These are phyloP conservation scores for Massariosphaeria phaeospora DNA, from an alignment of 495 filamentous ascomycete species.

Conservation along the genomic window DNA sequence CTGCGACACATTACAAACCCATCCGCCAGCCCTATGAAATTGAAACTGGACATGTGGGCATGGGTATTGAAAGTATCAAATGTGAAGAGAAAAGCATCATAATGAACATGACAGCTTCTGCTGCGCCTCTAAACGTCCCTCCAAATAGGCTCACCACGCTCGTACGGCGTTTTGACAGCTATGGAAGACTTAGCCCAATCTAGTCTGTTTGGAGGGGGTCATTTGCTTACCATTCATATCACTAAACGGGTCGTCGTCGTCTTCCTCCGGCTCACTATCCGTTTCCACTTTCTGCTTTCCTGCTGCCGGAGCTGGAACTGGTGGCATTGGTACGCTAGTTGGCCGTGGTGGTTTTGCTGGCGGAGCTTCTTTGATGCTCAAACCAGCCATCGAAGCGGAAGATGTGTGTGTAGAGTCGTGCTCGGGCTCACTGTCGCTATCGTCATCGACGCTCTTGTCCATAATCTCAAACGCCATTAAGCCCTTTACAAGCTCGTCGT, in stretches of 20 bases:
- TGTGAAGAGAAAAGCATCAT: too few species aligned
- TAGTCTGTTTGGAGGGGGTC: too few species aligned
- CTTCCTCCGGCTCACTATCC: conserved; percentile 34
- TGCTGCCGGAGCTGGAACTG: conserved; percentile 37
- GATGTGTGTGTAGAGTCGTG: conserved; percentile 25
- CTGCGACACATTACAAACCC: too few species aligned
- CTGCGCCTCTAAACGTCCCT: conserved; percentile 20
- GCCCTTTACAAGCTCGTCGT: conserved; percentile 67
- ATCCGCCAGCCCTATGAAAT: too few species aligned
- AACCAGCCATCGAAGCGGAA: conserved; percentile 32
- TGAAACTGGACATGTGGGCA: too few species aligned
- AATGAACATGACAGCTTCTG: too few species aligned
- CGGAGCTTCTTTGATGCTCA: conserved; percentile 33
- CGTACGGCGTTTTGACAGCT: conserved; percentile 54
- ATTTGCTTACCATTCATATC: conserved; percentile 60
- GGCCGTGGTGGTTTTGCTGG: conserved; percentile 40
- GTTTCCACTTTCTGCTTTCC: conserved; percentile 48
- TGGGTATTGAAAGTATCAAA: too few species aligned
- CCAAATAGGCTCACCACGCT: conserved; percentile 22
- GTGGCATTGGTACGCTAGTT: conserved; percentile 39
- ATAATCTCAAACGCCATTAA: conserved; percentile 91
- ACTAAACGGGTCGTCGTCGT: conserved; percentile 62
- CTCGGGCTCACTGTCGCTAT: conserved; percentile 81
- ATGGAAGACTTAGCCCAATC: neutral
- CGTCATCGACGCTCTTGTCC: conserved; percentile 92